These are phyloP conservation scores for Cucumis melo DNA, from an alignment of 306 rosid genomes.

Conservation along the genomic window DNA sequence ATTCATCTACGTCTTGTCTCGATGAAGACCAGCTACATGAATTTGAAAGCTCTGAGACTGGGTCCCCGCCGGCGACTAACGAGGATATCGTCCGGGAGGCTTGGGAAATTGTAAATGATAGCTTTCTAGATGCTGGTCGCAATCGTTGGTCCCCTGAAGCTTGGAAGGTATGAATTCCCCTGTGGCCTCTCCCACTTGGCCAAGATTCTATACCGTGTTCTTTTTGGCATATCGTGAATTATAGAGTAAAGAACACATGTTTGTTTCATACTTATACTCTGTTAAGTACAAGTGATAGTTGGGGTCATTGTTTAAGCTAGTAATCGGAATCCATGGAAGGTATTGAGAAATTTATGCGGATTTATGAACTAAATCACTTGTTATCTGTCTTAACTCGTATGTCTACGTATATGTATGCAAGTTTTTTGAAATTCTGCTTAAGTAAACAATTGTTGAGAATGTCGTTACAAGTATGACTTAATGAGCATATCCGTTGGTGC, in stretches of 20 bases:
- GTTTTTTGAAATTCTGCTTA: not conserved
- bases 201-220: not conserved
- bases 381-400: not conserved
- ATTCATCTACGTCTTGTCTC: conserved; percentile 26
- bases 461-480: not conserved
- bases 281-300: not conserved
- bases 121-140: conserved; percentile 46
- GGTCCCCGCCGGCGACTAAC: conserved; percentile 30
- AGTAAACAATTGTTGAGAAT: not conserved
- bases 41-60: conserved; percentile 7
- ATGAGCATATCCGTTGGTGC: not conserved
- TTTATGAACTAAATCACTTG: not conserved
- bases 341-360: not conserved
- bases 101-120: conserved; percentile 86
- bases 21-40: conserved; percentile 29
- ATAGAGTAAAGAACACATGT: not conserved
- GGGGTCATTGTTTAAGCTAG: not conserved
- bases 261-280: not conserved
- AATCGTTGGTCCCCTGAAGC: conserved; percentile 56
- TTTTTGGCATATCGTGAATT: not conserved
- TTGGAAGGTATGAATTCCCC: conserved; percentile 46
- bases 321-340: not conserved
- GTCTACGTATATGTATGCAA: not conserved
- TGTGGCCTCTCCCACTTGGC: not conserved
- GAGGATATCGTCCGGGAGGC: conserved; percentile 80